A percentile compares a stretch with the other conserved stretches of the same genome.
Evolutionary conservation across 1,139 yeast genomes (phyloP).

Genomic region (Chernovozyma sophiae-reginae): DNA sequence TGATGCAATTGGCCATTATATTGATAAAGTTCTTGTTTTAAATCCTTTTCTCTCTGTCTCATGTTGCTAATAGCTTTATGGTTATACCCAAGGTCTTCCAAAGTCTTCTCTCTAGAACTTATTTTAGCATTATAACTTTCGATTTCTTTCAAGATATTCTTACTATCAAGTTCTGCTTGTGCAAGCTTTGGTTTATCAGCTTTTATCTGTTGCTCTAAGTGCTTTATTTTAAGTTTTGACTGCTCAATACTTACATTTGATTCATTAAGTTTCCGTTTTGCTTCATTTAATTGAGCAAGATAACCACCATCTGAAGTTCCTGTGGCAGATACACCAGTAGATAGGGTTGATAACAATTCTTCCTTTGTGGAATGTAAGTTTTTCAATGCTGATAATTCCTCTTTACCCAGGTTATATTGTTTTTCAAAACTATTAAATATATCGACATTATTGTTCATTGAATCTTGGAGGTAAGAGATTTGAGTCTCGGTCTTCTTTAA

Average conservation of each 20-base stretch:
- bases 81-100: constrained; percentile 59
- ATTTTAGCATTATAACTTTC: constrained; percentile 39
- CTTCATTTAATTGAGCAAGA: constrained; percentile 64
- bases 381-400: constrained; percentile 41
- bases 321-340: constrained; percentile 86
- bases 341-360: constrained; percentile 74
- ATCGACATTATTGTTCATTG: constrained; percentile 29
- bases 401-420: constrained; percentile 42
- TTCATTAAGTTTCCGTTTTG: constrained; percentile 53
- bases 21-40: constrained; percentile 29
- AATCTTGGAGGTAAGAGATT: constrained; percentile 14
- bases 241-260: constrained; percentile 58
- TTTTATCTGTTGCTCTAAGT: constrained; percentile 50
- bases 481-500: constrained; percentile 15
- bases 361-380: constrained; percentile 59
- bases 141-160: constrained; percentile 38
- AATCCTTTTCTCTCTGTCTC: constrained; percentile 35
- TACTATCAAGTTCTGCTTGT: constrained; percentile 54
- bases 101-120: constrained; percentile 35
- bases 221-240: constrained; percentile 54
- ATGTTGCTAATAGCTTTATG: constrained; percentile 44
- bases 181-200: constrained; percentile 50
- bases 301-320: constrained; percentile 83
- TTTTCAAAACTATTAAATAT: constrained; percentile 24
- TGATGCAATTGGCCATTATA: constrained; percentile 51